Percentiles rank a stretch among this genome's conserved stretches.
These are phyloP conservation scores for Amphicarpaea edgeworthii DNA, from an alignment of 306 rosid genomes.

Conservation along the genomic window DNA sequence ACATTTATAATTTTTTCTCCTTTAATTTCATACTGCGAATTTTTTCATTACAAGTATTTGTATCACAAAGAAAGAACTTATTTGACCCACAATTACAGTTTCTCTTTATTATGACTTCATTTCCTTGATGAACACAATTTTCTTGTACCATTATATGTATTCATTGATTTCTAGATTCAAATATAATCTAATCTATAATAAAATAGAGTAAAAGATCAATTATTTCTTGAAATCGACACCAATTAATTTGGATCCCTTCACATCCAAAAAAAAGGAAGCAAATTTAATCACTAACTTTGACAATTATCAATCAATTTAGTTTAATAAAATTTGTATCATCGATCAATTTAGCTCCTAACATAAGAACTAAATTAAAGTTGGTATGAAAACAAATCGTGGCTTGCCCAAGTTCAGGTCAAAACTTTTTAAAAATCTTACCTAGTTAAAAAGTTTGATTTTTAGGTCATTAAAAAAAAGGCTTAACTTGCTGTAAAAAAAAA, in stretches of 20 bases:
- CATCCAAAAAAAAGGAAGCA: neutral
- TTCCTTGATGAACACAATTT: neutral
- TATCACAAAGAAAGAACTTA: neutral
- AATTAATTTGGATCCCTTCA: neutral
- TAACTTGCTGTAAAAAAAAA: too few relatives aligned
- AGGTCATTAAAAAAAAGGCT: too few relatives aligned
- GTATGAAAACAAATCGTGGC: neutral
- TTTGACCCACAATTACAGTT: neutral
- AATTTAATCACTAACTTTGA: neutral
- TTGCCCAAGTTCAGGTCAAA: too few relatives aligned
- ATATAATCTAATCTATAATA: neutral
- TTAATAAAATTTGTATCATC: neutral
- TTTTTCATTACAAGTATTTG: neutral
- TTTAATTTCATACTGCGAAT: neutral
- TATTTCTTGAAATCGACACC: neutral
- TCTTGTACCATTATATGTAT: neutral
- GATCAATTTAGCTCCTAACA: neutral
- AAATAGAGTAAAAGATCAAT: neutral
- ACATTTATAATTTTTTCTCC: neutral
- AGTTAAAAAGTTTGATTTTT: too few relatives aligned
- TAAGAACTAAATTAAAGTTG: neutral
- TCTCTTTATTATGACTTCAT: neutral
- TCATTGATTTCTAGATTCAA: neutral
- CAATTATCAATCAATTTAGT: neutral
- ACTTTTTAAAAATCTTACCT: too few relatives aligned